Base-by-base conservation (phyloP, 805 yeast genomes). In the Kockiozyma suomiensis region DNA sequence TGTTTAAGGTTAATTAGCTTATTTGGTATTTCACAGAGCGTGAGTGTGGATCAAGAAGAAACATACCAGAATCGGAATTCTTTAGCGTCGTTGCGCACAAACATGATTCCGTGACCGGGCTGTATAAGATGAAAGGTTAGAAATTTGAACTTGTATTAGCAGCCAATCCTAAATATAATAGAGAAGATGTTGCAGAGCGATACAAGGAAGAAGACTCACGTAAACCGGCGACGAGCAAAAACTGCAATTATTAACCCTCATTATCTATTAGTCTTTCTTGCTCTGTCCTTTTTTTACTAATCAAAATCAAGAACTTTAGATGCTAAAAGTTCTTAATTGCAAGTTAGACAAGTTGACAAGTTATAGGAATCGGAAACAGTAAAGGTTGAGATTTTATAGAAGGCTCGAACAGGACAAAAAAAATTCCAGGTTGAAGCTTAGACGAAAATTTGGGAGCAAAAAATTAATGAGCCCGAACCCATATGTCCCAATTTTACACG, bases 171-270 rank as follows among this genome's bases (percentile, higher is more conserved):
- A 30, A 19, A 17, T n/a, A 46, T 10, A 17, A 13, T 25, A 38
- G 15, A 19, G 32, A 17, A 3, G 10, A n/a, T 6, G 23, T 10
- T 8, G 21, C 21, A 46, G 28, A 38, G 38, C 25, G n/a, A 35
- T 33, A 48, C 5, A 12, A n/a, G 35, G 3, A 3, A 49, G 53
- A 23, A 76, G 78, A 69, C 74, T 59, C 62, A 70, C 74, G 72
- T 93, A 93, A 50, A 90, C 96, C 51, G 99, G 99, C 13, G 97
- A 88, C 21, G 97, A 92, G 79, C 99, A 94, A 78, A 94, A 94
- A 75, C 94, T 98, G 72, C 99, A 94, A 65, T 88, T 85, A 74
- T 86, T 83, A 54, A 90, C 83, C 84, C 97, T 87, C 97, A 90
- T 89, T 37, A 23, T 45, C 38, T 41, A n/a, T 17, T 15, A 19